Evolutionary conservation across 163 green algal species (phyloP).

Genomic region (Chloromonas sp.): DNA sequence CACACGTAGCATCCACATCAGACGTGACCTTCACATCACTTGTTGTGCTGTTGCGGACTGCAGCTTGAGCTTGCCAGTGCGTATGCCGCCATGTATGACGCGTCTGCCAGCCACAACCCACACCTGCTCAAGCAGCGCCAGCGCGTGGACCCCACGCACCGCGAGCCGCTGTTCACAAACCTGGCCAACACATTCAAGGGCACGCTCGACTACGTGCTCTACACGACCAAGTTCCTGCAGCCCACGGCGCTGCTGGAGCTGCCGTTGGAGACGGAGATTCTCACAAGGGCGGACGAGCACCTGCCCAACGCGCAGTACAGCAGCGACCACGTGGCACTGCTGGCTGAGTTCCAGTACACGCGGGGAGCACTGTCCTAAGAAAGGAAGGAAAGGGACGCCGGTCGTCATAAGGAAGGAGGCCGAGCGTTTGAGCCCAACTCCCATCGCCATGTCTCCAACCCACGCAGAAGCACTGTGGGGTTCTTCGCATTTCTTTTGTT

Average conservation of each 20-base stretch:
- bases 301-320: conserved; percentile 87
- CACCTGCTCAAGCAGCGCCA: conserved; percentile 60
- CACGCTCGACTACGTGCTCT: conserved; percentile 96
- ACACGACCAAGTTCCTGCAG: conserved; percentile 22
- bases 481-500: too few relatives aligned
- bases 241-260: conserved; percentile 52
- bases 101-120: conserved; percentile 25
- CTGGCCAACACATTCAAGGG: conserved; percentile 83
- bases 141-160: conserved; percentile 67
- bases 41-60: neutral
- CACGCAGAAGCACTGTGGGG: too few relatives aligned
- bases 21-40: neutral
- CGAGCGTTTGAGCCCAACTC: too few relatives aligned
- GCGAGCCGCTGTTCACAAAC: conserved; percentile 94
- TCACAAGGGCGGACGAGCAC: conserved; percentile 44
- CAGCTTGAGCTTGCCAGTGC: conserved; percentile 80
- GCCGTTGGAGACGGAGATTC: conserved; percentile 56
- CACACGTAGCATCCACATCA: neutral
- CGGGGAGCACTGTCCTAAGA: neutral
- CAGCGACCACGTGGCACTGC: conserved; percentile 87
- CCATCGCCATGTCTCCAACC: too few relatives aligned
- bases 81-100: conserved; percentile 57
- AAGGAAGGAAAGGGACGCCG: too few relatives aligned
- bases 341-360: conserved; percentile 77
- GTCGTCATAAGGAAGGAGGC: too few relatives aligned